Percentiles rank a stretch among this genome's conserved stretches.
Evolutionary conservation across 768 basidiomycete genomes (phyloP).

Genomic region (Suillus alpinus): DNA sequence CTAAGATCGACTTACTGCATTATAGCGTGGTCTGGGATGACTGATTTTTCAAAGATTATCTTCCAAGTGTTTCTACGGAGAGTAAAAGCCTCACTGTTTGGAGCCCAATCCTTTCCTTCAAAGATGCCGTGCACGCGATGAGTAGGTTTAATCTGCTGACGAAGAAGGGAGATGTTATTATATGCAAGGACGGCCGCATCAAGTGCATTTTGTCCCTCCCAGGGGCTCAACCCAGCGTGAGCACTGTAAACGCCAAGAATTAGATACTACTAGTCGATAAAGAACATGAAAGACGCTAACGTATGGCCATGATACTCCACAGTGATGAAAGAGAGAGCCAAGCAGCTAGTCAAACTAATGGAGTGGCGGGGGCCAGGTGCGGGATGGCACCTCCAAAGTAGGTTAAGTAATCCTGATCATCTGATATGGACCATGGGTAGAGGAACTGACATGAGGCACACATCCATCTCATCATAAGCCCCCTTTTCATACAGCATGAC

Average conservation of each 20-base stretch:
- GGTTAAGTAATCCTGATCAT: not conserved
- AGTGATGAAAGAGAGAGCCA: constrained; percentile 52
- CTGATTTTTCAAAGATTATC: constrained; percentile 31
- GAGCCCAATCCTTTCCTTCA: constrained; percentile 66
- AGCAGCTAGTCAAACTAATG: constrained; percentile 55
- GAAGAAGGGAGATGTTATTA: constrained; percentile 71
- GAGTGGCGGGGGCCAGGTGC: constrained; percentile 66
- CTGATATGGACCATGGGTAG: not conserved
- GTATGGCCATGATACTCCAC: constrained; percentile 70
- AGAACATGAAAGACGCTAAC: constrained; percentile 31
- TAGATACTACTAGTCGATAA: not conserved
- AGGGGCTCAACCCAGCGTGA: constrained; percentile 70
- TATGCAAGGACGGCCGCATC: constrained; percentile 81
- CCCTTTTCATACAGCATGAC: constrained; percentile 57
- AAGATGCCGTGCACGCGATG: constrained; percentile 76
- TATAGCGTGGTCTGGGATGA: constrained; percentile 75
- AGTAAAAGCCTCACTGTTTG: constrained; percentile 47
- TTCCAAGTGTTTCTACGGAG: not conserved
- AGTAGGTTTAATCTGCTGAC: constrained; percentile 73
- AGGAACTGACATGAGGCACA: constrained; percentile 57
- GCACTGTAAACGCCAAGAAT: constrained; percentile 39
- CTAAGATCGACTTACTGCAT: constrained; percentile 47
- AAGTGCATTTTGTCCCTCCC: constrained; percentile 75
- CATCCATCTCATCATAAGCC: constrained; percentile 68
- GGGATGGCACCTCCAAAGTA: constrained; percentile 59